phyloP scores from a whole-genome alignment of 352 stramenopile species.

The Phytophthora pistaciae region DNA sequence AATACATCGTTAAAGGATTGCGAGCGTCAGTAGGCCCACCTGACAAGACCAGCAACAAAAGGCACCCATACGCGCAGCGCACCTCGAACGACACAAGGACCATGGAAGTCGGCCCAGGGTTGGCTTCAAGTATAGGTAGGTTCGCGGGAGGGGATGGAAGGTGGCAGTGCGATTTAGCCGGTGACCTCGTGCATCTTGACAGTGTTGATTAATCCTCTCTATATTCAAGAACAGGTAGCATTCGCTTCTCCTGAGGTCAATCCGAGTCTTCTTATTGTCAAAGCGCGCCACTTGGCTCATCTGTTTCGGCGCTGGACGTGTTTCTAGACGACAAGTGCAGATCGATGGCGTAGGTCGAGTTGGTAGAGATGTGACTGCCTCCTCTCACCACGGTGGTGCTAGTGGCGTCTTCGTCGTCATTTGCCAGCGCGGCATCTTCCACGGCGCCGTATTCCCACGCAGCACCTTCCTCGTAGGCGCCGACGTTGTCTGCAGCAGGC shows the following conservation, averaged over 20 bases:
- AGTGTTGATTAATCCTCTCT: constrained; percentile 32
- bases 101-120: background rate
- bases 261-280: constrained; percentile 24
- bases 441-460: constrained; percentile 23
- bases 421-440: constrained; percentile 9
- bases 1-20: constrained; percentile 60
- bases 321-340: constrained; percentile 38
- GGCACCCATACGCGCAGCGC: background rate
- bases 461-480: constrained; percentile 14
- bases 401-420: constrained; percentile 19
- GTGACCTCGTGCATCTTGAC: constrained; percentile 16
- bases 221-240: constrained; percentile 40
- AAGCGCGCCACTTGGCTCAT: constrained; percentile 27
- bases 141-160: constrained; percentile 22
- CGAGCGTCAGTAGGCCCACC: constrained; percentile 29
- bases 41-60: constrained; percentile 1
- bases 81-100: background rate
- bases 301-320: constrained; percentile 23
- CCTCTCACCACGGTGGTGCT: background rate
- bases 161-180: constrained; percentile 14
- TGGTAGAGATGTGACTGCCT: constrained; percentile 44
- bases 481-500: constrained; percentile 10
- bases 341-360: constrained; percentile 69
- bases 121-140: constrained; percentile 12
- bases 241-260: constrained; percentile 23